Evolutionary conservation across 192 early-diverging fungal species (phyloP).

Genomic region (Phlyctochytrium arcticum): DNA sequence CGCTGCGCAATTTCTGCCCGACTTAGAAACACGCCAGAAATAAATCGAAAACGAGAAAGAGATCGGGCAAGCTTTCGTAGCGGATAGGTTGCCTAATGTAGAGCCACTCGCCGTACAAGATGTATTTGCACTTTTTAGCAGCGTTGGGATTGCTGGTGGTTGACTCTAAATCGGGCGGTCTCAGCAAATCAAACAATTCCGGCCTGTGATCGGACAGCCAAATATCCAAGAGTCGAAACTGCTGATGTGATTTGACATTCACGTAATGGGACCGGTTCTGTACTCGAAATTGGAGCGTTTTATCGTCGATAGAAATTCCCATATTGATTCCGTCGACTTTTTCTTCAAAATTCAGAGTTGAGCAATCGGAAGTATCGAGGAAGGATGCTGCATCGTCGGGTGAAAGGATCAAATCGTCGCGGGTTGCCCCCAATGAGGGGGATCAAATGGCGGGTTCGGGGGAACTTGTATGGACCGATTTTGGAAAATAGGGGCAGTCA

Average conservation of each 20-base stretch:
- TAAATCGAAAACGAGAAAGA: conserved; percentile 41
- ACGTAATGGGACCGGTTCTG: conserved; percentile 45
- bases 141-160: not conserved
- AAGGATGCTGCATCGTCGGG: conserved; percentile 18
- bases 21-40: conserved; percentile 33
- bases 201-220: conserved; percentile 26
- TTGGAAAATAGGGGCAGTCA: too few species aligned
- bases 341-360: conserved; percentile 36
- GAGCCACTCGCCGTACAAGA: conserved; percentile 50
- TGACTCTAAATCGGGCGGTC: not conserved
- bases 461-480: conserved; percentile 32
- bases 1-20: not conserved
- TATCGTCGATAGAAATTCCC: conserved; percentile 30
- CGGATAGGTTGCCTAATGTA: conserved; percentile 30
- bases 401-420: conserved; percentile 39
- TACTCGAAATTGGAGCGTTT: conserved; percentile 7
- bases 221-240: conserved; percentile 28
- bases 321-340: conserved; percentile 51
- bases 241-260: conserved; percentile 25
- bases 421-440: conserved; percentile 32
- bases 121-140: not conserved
- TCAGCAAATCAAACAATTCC: conserved; percentile 22
- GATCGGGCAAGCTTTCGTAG: conserved; percentile 29
- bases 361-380: not conserved
- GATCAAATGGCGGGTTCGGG: conserved; percentile 42